Conservation (phyloP, 2,329 filamentous ascomycete species). For the Bimuria novae-zelandiae region DNA sequence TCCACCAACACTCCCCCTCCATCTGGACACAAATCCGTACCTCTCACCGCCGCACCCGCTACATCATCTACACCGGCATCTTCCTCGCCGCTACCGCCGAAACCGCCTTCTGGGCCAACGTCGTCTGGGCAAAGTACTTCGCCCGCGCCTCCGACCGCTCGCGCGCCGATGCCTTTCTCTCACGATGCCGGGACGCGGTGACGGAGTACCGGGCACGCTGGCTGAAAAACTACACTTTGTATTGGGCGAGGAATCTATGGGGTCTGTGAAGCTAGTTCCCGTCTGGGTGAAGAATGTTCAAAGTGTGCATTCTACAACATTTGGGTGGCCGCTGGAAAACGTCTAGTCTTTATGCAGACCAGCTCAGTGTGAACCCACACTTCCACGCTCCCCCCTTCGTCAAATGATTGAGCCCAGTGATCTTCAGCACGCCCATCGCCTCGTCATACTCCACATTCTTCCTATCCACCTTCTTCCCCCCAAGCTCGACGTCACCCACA, state of each 20-base stretch:
- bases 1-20: too few species aligned
- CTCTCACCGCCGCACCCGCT: conserved; percentile 21
- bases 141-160: conserved; percentile 19
- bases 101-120: conserved; percentile 34
- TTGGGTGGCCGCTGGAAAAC: too few species aligned
- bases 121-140: conserved; percentile 35
- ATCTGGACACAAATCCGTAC: conserved; percentile 23
- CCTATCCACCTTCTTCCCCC: conserved; percentile 52
- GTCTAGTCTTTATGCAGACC: conserved; percentile 41
- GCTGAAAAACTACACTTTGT: conserved; percentile 26
- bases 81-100: conserved; percentile 28
- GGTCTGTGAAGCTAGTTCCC: too few species aligned
- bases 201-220: conserved; percentile 20
- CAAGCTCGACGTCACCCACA: conserved; percentile 51
- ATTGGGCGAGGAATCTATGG: conserved; percentile 26
- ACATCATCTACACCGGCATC: conserved; percentile 32
- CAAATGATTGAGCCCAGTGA: conserved; percentile 56
- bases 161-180: conserved; percentile 20
- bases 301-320: too few species aligned
- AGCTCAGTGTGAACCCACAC: conserved; percentile 61
- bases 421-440: conserved; percentile 53
- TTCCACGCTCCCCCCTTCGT: conserved; percentile 63
- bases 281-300: too few species aligned
- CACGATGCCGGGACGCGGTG: conserved; percentile 9
- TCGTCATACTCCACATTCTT: conserved; percentile 56